A percentile compares a stretch with the other conserved stretches of the same genome.
These are phyloP conservation scores for Xylaria sp. DNA, from an alignment of 2,329 filamentous ascomycete species.

Conservation along the genomic window DNA sequence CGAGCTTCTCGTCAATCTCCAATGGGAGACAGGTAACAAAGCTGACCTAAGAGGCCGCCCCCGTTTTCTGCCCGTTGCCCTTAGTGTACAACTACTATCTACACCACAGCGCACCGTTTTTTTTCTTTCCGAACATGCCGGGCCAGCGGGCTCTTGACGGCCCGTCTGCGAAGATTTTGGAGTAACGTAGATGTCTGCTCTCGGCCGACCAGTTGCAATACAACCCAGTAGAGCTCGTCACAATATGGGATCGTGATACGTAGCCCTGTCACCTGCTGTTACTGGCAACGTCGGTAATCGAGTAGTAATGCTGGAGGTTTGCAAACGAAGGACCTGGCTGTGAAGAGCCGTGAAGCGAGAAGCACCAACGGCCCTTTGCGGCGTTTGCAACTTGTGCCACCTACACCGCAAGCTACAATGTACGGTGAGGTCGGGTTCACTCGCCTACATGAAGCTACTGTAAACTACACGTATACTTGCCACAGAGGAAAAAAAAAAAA, in stretches of 20 bases:
- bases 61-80: not conserved
- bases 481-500: too few species aligned
- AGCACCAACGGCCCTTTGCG: too few species aligned
- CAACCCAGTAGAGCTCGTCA: conserved; percentile 1
- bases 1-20: not conserved
- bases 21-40: not conserved
- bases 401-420: too few species aligned
- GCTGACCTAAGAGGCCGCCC: conserved; percentile 13
- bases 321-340: too few species aligned
- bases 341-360: too few species aligned
- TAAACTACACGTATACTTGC: too few species aligned
- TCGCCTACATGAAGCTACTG: too few species aligned
- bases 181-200: not conserved
- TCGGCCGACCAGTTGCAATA: conserved; percentile 9
- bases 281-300: too few species aligned
- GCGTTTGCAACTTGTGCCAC: too few species aligned
- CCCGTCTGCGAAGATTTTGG: conserved; percentile 18
- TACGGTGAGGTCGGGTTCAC: too few species aligned
- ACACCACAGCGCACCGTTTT: not conserved
- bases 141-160: conserved; percentile 25
- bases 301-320: too few species aligned
- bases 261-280: too few species aligned
- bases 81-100: not conserved
- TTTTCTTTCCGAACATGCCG: conserved; percentile 27
- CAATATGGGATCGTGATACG: conserved; percentile 3